Base-by-base conservation (phyloP, 345 rosid species). In the Linum tenue region DNA sequence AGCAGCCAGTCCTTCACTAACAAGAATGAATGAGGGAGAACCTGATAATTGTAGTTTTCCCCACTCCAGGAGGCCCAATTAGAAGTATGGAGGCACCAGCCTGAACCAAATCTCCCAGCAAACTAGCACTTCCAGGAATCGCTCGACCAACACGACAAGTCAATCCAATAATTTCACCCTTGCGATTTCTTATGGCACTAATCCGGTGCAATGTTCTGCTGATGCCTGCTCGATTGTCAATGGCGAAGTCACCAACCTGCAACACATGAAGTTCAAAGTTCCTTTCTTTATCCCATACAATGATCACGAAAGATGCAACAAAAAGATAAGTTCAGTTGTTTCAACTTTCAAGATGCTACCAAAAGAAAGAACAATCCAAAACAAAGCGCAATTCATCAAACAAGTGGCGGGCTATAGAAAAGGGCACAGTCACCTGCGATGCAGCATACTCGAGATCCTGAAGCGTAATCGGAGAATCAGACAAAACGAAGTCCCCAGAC, bases 1-100 rank as follows among this genome's bases (percentile, higher is more conserved):
- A 11, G n/a, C 16, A 9, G 59, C 11, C 55, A 39, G 11, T 48
- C 22, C 5, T 40, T 37, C 55, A 39, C 64, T 53, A 60, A 53
- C 8, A 56, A 43, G 16, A 48, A 66, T 7, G 42, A 64, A 65
- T 9, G 53, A 48, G 53, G 31, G 31, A 48, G 11, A 72, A 87
- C 98, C 98, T 89, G 73, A 92, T 87, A 79, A 92, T 87, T 37
- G 98, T 89, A 65, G 98, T 92, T 75, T 92, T 92, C 41, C 98
- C 98, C 17, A 89, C 98, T 55, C 98, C 98, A 0, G 98, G 96
- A 60, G 98, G 95, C 31, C 96, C 96, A 73, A 92, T 92, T 59
- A 92, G 89, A 84, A 92, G 73, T 59, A 92, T 72, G 16, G 98
- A 92, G 70, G 83, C 82, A 64, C 92, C 98, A 66, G 84, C 83